These are phyloP conservation scores for Trichoderma cornu-damae DNA, from an alignment of 2,329 filamentous ascomycete species.

Conservation along the genomic window DNA sequence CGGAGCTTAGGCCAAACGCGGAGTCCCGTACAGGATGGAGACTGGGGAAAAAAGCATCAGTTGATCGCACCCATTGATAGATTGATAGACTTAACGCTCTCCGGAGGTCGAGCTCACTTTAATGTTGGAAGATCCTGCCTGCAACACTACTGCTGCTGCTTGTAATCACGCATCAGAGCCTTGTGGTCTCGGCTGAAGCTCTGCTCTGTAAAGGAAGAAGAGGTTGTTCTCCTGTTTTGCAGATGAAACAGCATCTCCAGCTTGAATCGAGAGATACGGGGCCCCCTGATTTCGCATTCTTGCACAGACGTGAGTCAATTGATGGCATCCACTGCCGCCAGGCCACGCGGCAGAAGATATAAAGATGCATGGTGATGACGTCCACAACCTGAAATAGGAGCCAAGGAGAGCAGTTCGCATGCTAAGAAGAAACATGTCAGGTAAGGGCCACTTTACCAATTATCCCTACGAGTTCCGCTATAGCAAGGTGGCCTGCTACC, in stretches of 20 bases:
- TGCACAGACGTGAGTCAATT: background rate
- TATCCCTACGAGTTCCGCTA: background rate
- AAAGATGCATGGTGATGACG: background rate
- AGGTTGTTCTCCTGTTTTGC: background rate
- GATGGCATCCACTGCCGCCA: background rate
- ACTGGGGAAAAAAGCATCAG: background rate
- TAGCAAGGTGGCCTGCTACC: background rate
- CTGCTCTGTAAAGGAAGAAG: too few species aligned
- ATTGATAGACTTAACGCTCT: too few species aligned
- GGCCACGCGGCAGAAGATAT: background rate
- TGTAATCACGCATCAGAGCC: too few species aligned
- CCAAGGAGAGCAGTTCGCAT: background rate
- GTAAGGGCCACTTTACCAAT: background rate
- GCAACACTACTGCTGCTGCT: too few species aligned
- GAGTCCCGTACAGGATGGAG: background rate
- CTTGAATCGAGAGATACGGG: constrained; percentile 1
- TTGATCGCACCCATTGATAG: too few species aligned
- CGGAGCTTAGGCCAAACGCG: background rate
- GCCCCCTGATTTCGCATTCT: constrained; percentile 1
- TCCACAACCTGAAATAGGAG: background rate
- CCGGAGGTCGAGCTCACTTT: background rate
- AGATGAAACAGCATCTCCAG: background rate
- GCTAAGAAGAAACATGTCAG: background rate
- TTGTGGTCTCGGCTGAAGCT: too few species aligned
- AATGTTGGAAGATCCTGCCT: too few species aligned